Conservation (phyloP, 257 asterid species). For the Nicotiana attenuata region DNA sequence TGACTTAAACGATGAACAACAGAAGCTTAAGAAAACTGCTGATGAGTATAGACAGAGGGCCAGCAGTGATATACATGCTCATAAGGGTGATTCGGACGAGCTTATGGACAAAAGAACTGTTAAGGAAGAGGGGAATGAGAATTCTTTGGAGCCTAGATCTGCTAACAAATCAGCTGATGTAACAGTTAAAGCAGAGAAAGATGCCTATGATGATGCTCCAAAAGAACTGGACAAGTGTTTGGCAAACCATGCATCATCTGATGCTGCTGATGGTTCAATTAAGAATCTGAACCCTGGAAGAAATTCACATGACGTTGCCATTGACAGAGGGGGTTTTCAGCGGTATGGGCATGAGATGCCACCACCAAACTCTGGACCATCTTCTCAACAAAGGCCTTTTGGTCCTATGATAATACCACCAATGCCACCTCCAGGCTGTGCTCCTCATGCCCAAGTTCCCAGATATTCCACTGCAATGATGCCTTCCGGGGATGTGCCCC, state of each 20-base stretch:
- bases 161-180: slow-evolving; percentile 36
- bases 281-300: slow-evolving; percentile 5
- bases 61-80: slow-evolving; percentile 25
- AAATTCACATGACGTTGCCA: background rate
- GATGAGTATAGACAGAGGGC: slow-evolving; percentile 19
- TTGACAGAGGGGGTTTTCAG: slow-evolving; percentile 7
- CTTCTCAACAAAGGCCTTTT: slow-evolving; percentile 19
- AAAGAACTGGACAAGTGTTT: slow-evolving; percentile 6
- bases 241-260: slow-evolving; percentile 16
- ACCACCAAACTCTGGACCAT: slow-evolving; percentile 23
- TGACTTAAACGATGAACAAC: slow-evolving; percentile 17
- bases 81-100: slow-evolving; percentile 39
- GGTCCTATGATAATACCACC: slow-evolving; percentile 20
- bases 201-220: slow-evolving; percentile 4
- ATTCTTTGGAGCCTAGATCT: slow-evolving; percentile 32
- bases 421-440: slow-evolving; percentile 10
- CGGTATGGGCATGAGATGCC: slow-evolving; percentile 28
- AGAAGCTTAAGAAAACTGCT: slow-evolving; percentile 7
- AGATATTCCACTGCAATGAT: slow-evolving; percentile 28
- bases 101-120: slow-evolving; percentile 31
- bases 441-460: slow-evolving; percentile 26
- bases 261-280: slow-evolving; percentile 19
- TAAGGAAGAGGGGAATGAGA: slow-evolving; percentile 30
- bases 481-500: slow-evolving; percentile 37
- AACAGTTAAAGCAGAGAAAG: slow-evolving; percentile 26